Evolutionary conservation across 2,329 filamentous ascomycete genomes (phyloP).

Genomic region (Penicillium concentricum): DNA sequence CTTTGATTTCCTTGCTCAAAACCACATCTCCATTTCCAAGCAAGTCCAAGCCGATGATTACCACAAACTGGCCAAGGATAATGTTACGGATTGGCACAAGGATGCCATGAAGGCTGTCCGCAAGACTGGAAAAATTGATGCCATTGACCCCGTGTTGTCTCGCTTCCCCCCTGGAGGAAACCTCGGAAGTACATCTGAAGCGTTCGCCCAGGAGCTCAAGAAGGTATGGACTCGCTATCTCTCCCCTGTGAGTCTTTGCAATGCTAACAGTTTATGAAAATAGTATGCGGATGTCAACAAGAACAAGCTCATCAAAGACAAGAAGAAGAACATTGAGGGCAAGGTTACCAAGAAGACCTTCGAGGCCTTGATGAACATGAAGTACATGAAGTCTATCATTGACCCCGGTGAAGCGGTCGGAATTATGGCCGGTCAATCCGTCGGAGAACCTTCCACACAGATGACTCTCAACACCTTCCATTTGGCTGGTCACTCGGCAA

Average conservation of each 20-base stretch:
- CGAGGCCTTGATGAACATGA: slow-evolving; percentile 80
- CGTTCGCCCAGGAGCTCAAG: slow-evolving; percentile 70
- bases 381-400: slow-evolving; percentile 87
- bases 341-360: slow-evolving; percentile 67
- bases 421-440: slow-evolving; percentile 92
- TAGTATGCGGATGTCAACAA: slow-evolving; percentile 76
- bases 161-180: slow-evolving; percentile 73
- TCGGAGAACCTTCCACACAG: slow-evolving; percentile 96
- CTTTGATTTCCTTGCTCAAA: slow-evolving; percentile 86
- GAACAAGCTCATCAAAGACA: slow-evolving; percentile 58
- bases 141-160: slow-evolving; percentile 72
- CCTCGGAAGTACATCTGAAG: slow-evolving; percentile 85
- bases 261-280: slow-evolving; percentile 19
- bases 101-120: slow-evolving; percentile 73
- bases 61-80: slow-evolving; percentile 63
- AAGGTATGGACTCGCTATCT: slow-evolving; percentile 42
- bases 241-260: background rate
- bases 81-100: slow-evolving; percentile 62
- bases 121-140: slow-evolving; percentile 67
- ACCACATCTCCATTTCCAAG: slow-evolving; percentile 75
- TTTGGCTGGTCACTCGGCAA: slow-evolving; percentile 95
- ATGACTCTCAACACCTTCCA: slow-evolving; percentile 99
- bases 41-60: slow-evolving; percentile 66
- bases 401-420: slow-evolving; percentile 96
- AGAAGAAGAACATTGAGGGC: slow-evolving; percentile 51